Conservation (phyloP, 2,329 filamentous ascomycete species). For the Thyridium curvatum region DNA sequence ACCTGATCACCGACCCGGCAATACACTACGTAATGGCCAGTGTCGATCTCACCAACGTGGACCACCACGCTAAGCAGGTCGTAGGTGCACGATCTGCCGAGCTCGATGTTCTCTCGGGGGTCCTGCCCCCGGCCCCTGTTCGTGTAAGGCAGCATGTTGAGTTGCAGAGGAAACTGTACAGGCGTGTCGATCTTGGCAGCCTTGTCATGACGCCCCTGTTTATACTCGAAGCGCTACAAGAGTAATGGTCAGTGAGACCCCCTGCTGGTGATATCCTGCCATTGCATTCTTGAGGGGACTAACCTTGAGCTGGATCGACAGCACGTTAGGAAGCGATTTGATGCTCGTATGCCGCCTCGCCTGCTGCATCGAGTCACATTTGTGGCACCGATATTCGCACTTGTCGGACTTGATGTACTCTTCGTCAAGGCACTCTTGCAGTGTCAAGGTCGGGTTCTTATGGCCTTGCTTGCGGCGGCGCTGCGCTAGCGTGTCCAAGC, state of each 20-base stretch:
- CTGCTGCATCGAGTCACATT: slow-evolving; percentile 70
- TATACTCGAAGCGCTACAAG: slow-evolving; percentile 66
- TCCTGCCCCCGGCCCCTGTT: slow-evolving; percentile 53
- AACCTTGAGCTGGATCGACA: slow-evolving; percentile 91
- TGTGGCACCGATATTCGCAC: slow-evolving; percentile 82
- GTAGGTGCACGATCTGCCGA: slow-evolving; percentile 67
- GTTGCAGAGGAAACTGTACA: slow-evolving; percentile 76
- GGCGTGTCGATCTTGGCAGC: slow-evolving; percentile 84
- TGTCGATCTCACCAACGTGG: slow-evolving; percentile 88
- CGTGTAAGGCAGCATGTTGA: slow-evolving; percentile 90
- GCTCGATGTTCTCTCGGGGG: slow-evolving; percentile 42
- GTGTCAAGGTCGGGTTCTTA: slow-evolving; percentile 41
- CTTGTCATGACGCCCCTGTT: slow-evolving; percentile 58
- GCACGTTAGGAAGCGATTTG: slow-evolving; percentile 76
- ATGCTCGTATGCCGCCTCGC: slow-evolving; percentile 81
- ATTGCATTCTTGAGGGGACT: slow-evolving; percentile 8
- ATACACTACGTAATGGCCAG: slow-evolving; percentile 89
- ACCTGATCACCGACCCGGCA: slow-evolving; percentile 72
- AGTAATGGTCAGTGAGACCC: slow-evolving; percentile 1
- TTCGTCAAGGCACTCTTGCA: slow-evolving; percentile 72
- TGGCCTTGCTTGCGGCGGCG: slow-evolving; percentile 53
- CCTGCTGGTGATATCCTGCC: not conserved
- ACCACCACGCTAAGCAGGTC: slow-evolving; percentile 87
- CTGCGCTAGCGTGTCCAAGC: slow-evolving; percentile 70
- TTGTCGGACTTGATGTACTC: slow-evolving; percentile 84